Conservation (phyloP, 192 early-diverging fungal genomes). For the Entomortierella beljakovae region DNA sequence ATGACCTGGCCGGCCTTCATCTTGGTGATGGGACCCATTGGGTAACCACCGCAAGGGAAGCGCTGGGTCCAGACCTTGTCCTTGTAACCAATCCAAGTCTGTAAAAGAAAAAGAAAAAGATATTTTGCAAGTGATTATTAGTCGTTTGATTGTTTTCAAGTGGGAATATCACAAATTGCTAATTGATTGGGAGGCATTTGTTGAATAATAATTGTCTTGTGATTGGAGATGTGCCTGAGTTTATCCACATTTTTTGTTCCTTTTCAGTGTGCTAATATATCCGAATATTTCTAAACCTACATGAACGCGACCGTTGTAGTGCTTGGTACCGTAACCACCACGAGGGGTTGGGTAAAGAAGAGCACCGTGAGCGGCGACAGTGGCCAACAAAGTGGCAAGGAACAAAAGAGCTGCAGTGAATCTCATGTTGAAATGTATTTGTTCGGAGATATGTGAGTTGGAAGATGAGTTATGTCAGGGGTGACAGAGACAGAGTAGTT, state of each 20-base stretch:
- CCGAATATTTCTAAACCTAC: conserved; percentile 12
- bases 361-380: conserved; percentile 38
- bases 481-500: background rate
- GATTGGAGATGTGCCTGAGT: background rate
- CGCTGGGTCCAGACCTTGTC: conserved; percentile 31
- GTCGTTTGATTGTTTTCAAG: too few relatives aligned
- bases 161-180: background rate
- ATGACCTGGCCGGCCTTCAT: conserved; percentile 64
- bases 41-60: conserved; percentile 56
- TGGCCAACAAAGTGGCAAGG: conserved; percentile 31
- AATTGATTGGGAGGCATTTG: background rate
- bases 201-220: background rate
- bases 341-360: conserved; percentile 48
- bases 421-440: conserved; percentile 36
- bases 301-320: conserved; percentile 40
- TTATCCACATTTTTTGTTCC: background rate
- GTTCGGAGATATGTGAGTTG: background rate
- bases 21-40: conserved; percentile 48
- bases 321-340: conserved; percentile 28
- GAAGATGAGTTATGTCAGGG: background rate
- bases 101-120: background rate
- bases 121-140: too few relatives aligned
- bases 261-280: too few relatives aligned
- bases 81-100: conserved; percentile 50
- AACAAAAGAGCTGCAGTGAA: conserved; percentile 22